phyloP scores from a whole-genome alignment of 345 rosid genomes.

The Erodium maritimum region DNA sequence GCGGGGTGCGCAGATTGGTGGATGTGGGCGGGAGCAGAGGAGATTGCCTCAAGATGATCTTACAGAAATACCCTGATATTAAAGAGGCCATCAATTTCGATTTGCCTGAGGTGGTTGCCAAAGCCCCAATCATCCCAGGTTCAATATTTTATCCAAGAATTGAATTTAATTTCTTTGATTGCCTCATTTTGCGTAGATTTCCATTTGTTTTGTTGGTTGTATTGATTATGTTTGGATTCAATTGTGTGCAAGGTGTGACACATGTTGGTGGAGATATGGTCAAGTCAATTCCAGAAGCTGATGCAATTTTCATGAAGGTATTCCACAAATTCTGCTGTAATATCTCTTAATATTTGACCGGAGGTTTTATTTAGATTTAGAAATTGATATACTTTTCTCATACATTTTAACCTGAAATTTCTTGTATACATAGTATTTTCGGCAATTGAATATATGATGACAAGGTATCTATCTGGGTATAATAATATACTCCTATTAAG shows the following conservation, averaged over 20 bases:
- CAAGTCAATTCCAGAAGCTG: constrained; percentile 46
- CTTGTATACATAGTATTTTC: too few relatives aligned
- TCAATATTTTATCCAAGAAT: constrained; percentile 19
- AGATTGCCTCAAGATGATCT: constrained; percentile 79
- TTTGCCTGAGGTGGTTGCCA: constrained; percentile 73
- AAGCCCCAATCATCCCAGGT: constrained; percentile 59
- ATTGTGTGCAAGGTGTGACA: constrained; percentile 28
- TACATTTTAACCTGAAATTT: neutral
- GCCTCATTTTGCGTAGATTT: too few relatives aligned
- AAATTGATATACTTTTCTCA: too few relatives aligned
- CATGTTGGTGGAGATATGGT: constrained; percentile 70
- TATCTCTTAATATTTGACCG: neutral
- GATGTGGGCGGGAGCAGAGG: constrained; percentile 97
- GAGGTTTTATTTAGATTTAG: too few relatives aligned
- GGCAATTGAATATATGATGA: too few relatives aligned
- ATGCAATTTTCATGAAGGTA: constrained; percentile 79
- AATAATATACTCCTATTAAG: too few relatives aligned
- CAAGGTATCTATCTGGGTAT: too few relatives aligned
- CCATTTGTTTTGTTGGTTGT: too few relatives aligned
- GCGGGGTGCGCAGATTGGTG: constrained; percentile 38
- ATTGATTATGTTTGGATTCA: neutral
- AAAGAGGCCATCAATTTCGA: constrained; percentile 69
- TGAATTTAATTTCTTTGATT: too few relatives aligned
- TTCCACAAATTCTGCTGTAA: neutral
- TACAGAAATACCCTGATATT: constrained; percentile 33